Percentiles rank a stretch among this genome's conserved stretches.
phyloP scores from a whole-genome alignment of 169 alveolate species.

The Cryptosporidium ryanae region DNA sequence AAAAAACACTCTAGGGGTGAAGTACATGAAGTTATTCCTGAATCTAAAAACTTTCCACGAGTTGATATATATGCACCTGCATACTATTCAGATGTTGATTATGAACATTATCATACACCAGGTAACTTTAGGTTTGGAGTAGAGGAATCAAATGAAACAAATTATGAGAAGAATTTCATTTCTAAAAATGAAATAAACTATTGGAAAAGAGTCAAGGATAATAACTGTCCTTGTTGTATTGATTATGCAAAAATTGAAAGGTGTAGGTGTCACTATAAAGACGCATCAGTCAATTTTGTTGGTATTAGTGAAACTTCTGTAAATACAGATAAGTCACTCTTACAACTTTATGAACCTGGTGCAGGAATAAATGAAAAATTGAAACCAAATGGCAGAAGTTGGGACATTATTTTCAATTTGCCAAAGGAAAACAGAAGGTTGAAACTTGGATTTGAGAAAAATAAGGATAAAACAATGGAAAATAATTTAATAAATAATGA shows the following conservation, averaged over 20 bases:
- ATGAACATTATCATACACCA: constrained; percentile 43
- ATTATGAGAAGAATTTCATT: background rate
- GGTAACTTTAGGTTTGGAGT: constrained; percentile 12
- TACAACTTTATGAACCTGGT: constrained; percentile 56
- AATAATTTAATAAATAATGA: background rate
- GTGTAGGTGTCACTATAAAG: constrained; percentile 64
- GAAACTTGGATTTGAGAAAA: constrained; percentile 25
- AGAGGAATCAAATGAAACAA: constrained; percentile 6
- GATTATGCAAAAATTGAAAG: constrained; percentile 12
- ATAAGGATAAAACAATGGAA: background rate
- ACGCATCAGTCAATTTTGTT: constrained; percentile 58
- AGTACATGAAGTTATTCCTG: constrained; percentile 63
- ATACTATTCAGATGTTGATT: constrained; percentile 48
- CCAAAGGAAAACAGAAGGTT: background rate
- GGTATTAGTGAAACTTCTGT: constrained; percentile 68
- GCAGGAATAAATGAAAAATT: constrained; percentile 55
- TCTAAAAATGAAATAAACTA: background rate
- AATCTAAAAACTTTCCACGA: constrained; percentile 59
- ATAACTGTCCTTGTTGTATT: constrained; percentile 60
- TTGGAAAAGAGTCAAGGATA: background rate
- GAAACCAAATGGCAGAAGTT: constrained; percentile 68
- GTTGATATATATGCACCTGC: constrained; percentile 71
- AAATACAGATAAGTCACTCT: constrained; percentile 57
- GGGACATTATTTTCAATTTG: constrained; percentile 55
- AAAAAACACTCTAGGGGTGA: constrained; percentile 40